Evolutionary conservation across 2,329 filamentous ascomycete species (phyloP), one percentile per base, ranked within the genome.

Genomic region (Claviceps sp.): DNA sequence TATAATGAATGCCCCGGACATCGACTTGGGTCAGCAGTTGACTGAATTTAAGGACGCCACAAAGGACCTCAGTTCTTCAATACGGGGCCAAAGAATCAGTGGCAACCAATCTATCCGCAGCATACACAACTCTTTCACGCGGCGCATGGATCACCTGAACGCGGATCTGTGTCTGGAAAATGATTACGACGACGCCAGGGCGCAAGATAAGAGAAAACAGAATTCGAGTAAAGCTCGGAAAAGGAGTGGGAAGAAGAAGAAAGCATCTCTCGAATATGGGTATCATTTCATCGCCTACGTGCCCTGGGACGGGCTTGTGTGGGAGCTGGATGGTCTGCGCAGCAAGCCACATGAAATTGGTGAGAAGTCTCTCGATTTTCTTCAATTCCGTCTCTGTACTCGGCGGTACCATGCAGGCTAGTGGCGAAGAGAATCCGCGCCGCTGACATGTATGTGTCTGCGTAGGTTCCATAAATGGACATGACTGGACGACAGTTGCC

Each of bases 221-320:
- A 57, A 63, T 9, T 58, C 67, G 3, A 70, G 66, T 40, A 73
- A 66, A 54, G 65, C n/a, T 20, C 52, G 48, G n/a, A 24, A 26
- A 40, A 14, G 44, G 26, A 14, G 58, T 52, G 70, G 64, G 42
- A 72, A 62, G 14, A 57, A 49, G 22, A 67, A 67, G 37, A 72
- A 72, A 47, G 70, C 68, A 4, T 70, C 76, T 6, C 68, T 74
- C 0, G 78, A 87, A n/a, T 75, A 78, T 13, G 82, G 79, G 0
- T 93, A 85, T 62, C 91, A 97, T 63, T 97, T 93, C 65, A 85
- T 95, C 56, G 90, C 89, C 6, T 95, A 91, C 62, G 82, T 96
- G 34, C 87, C 88, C 2, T 77, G 82, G 14, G 74, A 77, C n/a
- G 82, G 79, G 2, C 72, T 79, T 52, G 78, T 95, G 14, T 96